These are phyloP conservation scores for Powellomyces hirtus DNA, from an alignment of 192 early-diverging fungal species.

Conservation along the genomic window DNA sequence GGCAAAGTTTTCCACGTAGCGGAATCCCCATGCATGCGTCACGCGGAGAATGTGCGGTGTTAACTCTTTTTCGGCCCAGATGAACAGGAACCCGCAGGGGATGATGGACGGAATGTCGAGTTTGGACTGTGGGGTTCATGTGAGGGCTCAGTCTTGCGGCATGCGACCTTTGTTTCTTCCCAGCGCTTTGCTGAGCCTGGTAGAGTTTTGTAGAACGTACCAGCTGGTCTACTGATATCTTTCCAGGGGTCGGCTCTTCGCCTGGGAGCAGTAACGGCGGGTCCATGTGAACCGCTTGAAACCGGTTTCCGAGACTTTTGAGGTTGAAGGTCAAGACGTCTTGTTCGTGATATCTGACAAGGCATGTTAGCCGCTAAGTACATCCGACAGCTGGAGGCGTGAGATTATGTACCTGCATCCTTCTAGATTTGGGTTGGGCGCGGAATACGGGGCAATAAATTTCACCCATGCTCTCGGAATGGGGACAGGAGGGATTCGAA, in stretches of 20 bases:
- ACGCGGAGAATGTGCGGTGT: slow-evolving; percentile 74
- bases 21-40: slow-evolving; percentile 74
- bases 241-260: slow-evolving; percentile 55
- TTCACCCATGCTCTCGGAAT: slow-evolving; percentile 88
- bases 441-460: slow-evolving; percentile 54
- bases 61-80: slow-evolving; percentile 94
- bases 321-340: slow-evolving; percentile 15
- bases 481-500: slow-evolving; percentile 80
- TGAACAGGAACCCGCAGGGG: slow-evolving; percentile 82
- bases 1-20: slow-evolving; percentile 95
- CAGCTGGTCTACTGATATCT: slow-evolving; percentile 66
- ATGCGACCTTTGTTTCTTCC: too few relatives aligned
- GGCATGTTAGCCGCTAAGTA: background rate
- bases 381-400: background rate
- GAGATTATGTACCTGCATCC: slow-evolving; percentile 9
- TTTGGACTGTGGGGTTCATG: slow-evolving; percentile 5
- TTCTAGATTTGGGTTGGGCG: slow-evolving; percentile 24
- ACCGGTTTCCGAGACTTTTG: slow-evolving; percentile 61
- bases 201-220: too few relatives aligned
- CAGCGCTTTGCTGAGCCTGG: too few relatives aligned
- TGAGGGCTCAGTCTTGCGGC: background rate
- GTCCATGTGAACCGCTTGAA: slow-evolving; percentile 88
- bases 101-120: slow-evolving; percentile 63
- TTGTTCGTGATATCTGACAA: slow-evolving; percentile 20
- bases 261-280: slow-evolving; percentile 76